Evolutionary conservation across 495 filamentous ascomycete genomes (phyloP).

Genomic region (Umbilicaria muhlenbergii): DNA sequence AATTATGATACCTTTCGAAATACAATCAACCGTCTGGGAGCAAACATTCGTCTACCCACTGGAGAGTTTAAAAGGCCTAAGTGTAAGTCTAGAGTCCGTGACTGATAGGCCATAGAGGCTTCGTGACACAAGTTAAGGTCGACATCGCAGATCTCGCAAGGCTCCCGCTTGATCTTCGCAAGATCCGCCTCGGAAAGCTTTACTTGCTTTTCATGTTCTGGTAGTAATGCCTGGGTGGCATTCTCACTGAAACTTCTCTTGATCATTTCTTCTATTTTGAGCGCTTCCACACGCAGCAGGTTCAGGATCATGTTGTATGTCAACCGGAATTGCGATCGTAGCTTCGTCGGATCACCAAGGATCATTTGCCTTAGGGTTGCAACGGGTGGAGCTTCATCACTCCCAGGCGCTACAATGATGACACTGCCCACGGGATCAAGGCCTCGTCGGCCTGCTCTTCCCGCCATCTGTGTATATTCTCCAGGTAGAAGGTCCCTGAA

Average conservation of each 20-base stretch:
- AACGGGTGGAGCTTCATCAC: conserved; percentile 77
- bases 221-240: conserved; percentile 88
- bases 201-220: conserved; percentile 87
- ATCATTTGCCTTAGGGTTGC: conserved; percentile 80
- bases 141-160: conserved; percentile 67
- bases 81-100: conserved; percentile 59
- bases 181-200: conserved; percentile 86
- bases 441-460: conserved; percentile 82
- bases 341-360: conserved; percentile 84
- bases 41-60: conserved; percentile 65
- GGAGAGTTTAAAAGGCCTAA: conserved; percentile 53
- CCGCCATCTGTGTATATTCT: conserved; percentile 98
- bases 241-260: conserved; percentile 98
- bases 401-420: conserved; percentile 73
- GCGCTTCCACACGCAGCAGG: conserved; percentile 80
- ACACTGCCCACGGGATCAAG: conserved; percentile 86
- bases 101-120: conserved; percentile 61
- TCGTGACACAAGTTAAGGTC: conserved; percentile 67
- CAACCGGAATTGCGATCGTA: conserved; percentile 87
- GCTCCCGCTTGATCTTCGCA: conserved; percentile 71
- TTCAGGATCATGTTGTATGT: conserved; percentile 99
- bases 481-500: conserved; percentile 88
- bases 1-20: conserved; percentile 37
- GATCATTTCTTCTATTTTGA: conserved; percentile 99
- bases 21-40: conserved; percentile 56